These are phyloP conservation scores for Lunularia cruciata DNA, from an alignment of 225 moss, liverwort and hornwort species.

Conservation along the genomic window DNA sequence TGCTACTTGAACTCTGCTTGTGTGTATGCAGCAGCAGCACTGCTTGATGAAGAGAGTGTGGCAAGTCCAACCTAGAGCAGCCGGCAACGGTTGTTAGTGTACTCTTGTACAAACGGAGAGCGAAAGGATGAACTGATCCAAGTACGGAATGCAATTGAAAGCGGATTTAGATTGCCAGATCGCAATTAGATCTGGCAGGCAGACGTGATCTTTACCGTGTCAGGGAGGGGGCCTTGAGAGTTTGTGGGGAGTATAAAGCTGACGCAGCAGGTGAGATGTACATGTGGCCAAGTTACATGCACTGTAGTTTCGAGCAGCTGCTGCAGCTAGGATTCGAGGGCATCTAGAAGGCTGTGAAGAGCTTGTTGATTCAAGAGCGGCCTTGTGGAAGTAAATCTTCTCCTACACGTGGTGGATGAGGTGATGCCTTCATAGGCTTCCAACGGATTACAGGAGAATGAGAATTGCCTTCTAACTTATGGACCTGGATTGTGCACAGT, in stretches of 20 bases:
- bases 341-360: background rate
- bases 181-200: background rate
- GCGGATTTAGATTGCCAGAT: constrained; percentile 19
- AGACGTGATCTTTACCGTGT: background rate
- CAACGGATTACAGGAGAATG: too few relatives aligned
- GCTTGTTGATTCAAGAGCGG: background rate
- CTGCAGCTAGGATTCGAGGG: background rate
- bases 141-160: constrained; percentile 23
- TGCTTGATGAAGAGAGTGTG: too few relatives aligned
- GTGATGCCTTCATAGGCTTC: too few relatives aligned
- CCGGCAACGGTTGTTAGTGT: background rate
- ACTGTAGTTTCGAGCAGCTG: background rate
- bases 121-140: background rate
- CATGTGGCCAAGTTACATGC: constrained; percentile 6
- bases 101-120: background rate
- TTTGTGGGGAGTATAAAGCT: background rate
- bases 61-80: too few relatives aligned
- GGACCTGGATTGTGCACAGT: too few relatives aligned
- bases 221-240: background rate
- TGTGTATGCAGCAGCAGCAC: background rate
- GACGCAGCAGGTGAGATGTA: constrained; percentile 5
- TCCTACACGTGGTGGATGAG: background rate
- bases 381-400: background rate
- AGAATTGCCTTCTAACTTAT: too few relatives aligned
- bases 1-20: too few relatives aligned